Base-by-base conservation (phyloP, 2,329 filamentous ascomycete species). In the Colletotrichum tamarilloi region DNA sequence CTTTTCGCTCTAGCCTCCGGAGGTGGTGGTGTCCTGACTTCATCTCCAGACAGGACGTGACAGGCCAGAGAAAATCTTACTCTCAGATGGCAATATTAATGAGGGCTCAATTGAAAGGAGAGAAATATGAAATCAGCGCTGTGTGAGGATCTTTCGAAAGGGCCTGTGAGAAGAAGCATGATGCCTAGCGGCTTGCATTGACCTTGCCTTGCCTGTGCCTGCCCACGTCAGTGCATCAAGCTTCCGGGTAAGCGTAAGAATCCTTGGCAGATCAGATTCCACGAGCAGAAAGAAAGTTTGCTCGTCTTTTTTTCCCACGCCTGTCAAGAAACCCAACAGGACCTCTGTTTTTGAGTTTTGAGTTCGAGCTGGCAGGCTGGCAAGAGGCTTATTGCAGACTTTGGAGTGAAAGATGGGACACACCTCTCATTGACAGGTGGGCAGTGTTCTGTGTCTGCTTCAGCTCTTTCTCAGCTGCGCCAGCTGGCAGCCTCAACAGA, bases 341-440 rank as follows among this genome's bases (percentile, higher is more conserved):
- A 49, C 42, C 19, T 49, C 19, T n/a, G 6, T 4, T n/a, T 24
- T 24, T n/a, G 26, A 14, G 16, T 53, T 63, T 63, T 42, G 38
- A 63, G 60, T 63, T 53, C 24, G 42, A 22, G 28, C 42, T 52
- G 60, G 60, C 60, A 62, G 60, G 28, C 42, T 12, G 59, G 24
- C 42, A 49, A 46, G 16, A 49, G 42, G 42, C 42, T 49, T 49
- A 19, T 49, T 49, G 3, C 7, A n/a, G 38, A 19, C 38, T 42
- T 42, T 42, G 38, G 38, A 42, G 38, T 16, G 5, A 16, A 42
- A 42, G 14, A 42, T 19, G 14, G 38, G 38, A 42, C 38, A 42
- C 14, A 42, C 38, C 38, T 42, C 38, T 16, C 3, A 30, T 52
- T 24, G 26, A 49, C 16, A 7, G 38, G n/a, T 6, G 16, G 8